Evolutionary conservation across 345 rosid genomes (phyloP).

Genomic region (Psidium guajava): DNA sequence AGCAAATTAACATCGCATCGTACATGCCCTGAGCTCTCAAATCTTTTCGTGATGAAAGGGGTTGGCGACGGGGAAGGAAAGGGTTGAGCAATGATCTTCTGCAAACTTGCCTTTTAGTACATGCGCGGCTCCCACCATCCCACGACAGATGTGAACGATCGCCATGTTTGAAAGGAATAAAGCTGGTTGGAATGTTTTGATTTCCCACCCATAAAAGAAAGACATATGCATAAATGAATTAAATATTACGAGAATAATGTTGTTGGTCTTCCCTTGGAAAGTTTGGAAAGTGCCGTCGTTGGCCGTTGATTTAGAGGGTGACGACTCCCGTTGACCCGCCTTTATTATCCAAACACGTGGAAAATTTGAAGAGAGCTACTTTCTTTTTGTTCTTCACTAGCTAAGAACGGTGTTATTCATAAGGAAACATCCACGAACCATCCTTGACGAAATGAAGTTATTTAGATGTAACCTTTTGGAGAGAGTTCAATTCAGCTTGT

Average conservation of each 20-base stretch:
- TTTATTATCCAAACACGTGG: not conserved
- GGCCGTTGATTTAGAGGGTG: not conserved
- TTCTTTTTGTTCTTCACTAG: not conserved
- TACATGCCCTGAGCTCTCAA: no score
- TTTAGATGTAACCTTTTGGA: not conserved
- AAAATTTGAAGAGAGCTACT: not conserved
- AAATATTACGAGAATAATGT: not conserved
- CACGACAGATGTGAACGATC: not conserved
- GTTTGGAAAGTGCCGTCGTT: not conserved
- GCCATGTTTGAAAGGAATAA: not conserved
- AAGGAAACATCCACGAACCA: not conserved
- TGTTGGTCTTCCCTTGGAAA: not conserved
- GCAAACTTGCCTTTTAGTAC: not conserved
- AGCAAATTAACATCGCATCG: not conserved
- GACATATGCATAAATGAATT: not conserved
- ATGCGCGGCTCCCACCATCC: not conserved
- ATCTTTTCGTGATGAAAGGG: not conserved
- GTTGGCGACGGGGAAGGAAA: not conserved
- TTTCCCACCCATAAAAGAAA: not conserved
- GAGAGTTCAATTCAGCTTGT: not conserved
- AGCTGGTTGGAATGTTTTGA: not conserved
- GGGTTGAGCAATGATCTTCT: not conserved
- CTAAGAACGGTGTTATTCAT: not conserved
- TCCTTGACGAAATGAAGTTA: not conserved
- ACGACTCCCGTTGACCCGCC: not conserved